A percentile compares a stretch with the other conserved stretches of the same genome.
Evolutionary conservation across 2,329 filamentous ascomycete species (phyloP).

Genomic region (Graphilbum fragrans): DNA sequence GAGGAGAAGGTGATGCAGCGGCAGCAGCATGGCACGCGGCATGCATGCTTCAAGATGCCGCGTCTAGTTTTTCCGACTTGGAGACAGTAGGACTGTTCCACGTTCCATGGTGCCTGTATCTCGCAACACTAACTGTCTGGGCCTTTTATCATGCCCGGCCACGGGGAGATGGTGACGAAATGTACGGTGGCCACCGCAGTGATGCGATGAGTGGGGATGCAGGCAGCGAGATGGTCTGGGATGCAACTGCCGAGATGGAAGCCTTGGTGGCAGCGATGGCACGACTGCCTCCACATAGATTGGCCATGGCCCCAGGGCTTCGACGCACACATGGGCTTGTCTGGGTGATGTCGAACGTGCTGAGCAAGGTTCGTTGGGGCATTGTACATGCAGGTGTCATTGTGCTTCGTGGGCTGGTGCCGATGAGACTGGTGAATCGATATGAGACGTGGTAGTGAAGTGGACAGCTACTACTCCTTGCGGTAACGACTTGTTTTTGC

Average conservation of each 20-base stretch:
- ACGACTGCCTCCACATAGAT: not conserved
- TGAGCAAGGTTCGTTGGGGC: slow-evolving; percentile 10
- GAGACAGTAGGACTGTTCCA: slow-evolving; percentile 10
- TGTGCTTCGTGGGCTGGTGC: slow-evolving; percentile 8
- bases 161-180: not conserved
- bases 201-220: not conserved
- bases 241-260: slow-evolving; percentile 7
- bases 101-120: slow-evolving; percentile 10
- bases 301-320: not conserved
- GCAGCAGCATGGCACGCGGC: slow-evolving; percentile 8
- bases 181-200: not conserved
- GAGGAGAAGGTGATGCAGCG: no score
- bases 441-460: slow-evolving; percentile 4
- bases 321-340: slow-evolving; percentile 6
- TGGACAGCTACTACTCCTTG: not conserved
- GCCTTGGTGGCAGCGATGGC: slow-evolving; percentile 2
- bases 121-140: slow-evolving; percentile 10
- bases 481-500: not conserved
- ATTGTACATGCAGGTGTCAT: slow-evolving; percentile 9
- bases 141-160: slow-evolving; percentile 7
- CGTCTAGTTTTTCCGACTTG: slow-evolving; percentile 1
- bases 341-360: slow-evolving; percentile 9
- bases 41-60: slow-evolving; percentile 5
- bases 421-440: slow-evolving; percentile 7
- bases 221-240: slow-evolving; percentile 9